Percentiles rank a stretch among this genome's conserved stretches.
Evolutionary conservation across 768 basidiomycete genomes (phyloP).

Genomic region (Chlorophyllum brunneum): DNA sequence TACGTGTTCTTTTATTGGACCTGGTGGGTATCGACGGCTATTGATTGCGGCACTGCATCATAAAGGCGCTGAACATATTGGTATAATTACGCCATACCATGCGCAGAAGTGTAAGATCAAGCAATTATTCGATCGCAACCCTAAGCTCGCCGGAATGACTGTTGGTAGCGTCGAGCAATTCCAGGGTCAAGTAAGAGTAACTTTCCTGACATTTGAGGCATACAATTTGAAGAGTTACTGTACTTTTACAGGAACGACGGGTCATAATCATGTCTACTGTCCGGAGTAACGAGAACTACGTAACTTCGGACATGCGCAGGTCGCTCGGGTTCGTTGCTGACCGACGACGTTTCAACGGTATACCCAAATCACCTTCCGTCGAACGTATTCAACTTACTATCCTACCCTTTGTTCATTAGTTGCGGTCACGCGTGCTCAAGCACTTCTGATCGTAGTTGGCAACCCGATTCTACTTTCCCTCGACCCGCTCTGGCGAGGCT

Average conservation of each 20-base stretch:
- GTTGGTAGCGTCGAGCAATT: slow-evolving; percentile 69
- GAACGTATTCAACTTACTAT: too few species aligned
- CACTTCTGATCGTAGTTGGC: slow-evolving; percentile 59
- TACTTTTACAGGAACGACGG: slow-evolving; percentile 40
- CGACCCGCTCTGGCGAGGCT: slow-evolving; percentile 56
- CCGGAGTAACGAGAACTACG: slow-evolving; percentile 46
- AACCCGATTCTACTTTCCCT: slow-evolving; percentile 54
- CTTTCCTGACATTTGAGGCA: not conserved
- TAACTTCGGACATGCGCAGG: slow-evolving; percentile 48
- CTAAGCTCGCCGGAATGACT: slow-evolving; percentile 38
- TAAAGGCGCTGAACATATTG: slow-evolving; percentile 46
- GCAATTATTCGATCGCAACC: slow-evolving; percentile 28
- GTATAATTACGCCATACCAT: slow-evolving; percentile 68
- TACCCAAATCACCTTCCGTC: not conserved
- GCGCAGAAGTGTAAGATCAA: slow-evolving; percentile 56
- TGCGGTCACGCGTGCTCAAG: slow-evolving; percentile 62
- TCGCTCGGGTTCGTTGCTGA: slow-evolving; percentile 58
- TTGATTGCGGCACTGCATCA: too few species aligned
- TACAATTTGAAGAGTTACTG: slow-evolving; percentile 2
- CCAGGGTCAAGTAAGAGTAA: slow-evolving; percentile 54
- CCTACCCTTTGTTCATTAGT: slow-evolving; percentile 32
- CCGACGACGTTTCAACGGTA: slow-evolving; percentile 55
- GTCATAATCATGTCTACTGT: slow-evolving; percentile 60
- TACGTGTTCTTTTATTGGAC: slow-evolving; percentile 21
- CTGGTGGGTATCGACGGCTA: not conserved